Evolutionary conservation across 306 rosid genomes (phyloP).

Genomic region (Cucurbita ficifolia): DNA sequence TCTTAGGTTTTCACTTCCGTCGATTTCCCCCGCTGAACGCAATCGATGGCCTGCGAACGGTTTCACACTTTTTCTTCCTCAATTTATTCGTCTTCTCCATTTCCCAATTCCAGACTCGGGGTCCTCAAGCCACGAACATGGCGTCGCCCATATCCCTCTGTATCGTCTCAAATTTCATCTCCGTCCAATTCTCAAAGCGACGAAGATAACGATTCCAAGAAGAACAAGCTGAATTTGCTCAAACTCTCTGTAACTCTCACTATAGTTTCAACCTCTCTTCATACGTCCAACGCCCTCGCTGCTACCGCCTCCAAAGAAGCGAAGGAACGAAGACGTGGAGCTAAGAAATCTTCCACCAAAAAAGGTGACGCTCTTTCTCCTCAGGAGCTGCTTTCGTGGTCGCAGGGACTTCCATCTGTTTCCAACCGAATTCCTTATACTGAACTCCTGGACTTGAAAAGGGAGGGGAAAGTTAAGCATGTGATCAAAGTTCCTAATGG

Average conservation of each 20-base stretch:
- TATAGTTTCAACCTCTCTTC: constrained; percentile 50
- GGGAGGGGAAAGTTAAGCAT: constrained; percentile 58
- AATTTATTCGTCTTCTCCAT: neutral
- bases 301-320: constrained; percentile 29
- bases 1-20: neutral
- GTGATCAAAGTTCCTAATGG: constrained; percentile 38
- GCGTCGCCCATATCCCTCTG: constrained; percentile 9
- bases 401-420: constrained; percentile 54
- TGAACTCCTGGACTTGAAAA: constrained; percentile 33
- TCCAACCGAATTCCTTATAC: constrained; percentile 70
- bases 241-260: constrained; percentile 59
- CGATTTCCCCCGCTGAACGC: neutral
- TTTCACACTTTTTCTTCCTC: constrained; percentile 17
- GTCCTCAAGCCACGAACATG: constrained; percentile 6
- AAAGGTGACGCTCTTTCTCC: constrained; percentile 46
- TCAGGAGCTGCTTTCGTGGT: constrained; percentile 62
- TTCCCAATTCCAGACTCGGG: constrained; percentile 18
- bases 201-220: constrained; percentile 7
- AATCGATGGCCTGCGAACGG: constrained; percentile 48
- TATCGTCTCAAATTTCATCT: constrained; percentile 34
- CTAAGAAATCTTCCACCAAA: constrained; percentile 36
- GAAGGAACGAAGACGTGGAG: constrained; percentile 36
- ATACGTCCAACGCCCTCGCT: constrained; percentile 27
- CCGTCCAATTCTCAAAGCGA: constrained; percentile 8
- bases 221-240: constrained; percentile 32